Evolutionary conservation across 2,329 filamentous ascomycete genomes (phyloP).

Genomic region (Phialemonium atrogriseum): DNA sequence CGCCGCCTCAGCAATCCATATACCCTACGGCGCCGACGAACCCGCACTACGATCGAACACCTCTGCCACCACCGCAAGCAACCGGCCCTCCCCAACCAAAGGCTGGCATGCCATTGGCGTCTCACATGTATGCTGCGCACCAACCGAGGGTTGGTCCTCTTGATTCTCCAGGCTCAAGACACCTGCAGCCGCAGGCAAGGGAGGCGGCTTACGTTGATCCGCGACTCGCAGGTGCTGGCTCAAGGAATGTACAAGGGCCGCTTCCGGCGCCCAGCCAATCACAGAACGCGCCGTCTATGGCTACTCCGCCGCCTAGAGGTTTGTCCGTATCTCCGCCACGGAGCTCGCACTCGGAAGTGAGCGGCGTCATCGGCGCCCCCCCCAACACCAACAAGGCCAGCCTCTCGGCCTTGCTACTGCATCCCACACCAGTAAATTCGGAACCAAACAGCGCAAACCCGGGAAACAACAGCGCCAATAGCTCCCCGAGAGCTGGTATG

Average conservation of each 20-base stretch:
- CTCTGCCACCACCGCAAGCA: conserved; percentile 24
- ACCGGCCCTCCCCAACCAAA: conserved; percentile 6
- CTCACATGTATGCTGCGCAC: too few species aligned
- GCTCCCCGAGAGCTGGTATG: conserved; percentile 34
- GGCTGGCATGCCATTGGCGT: conserved; percentile 15
- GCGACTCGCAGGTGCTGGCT: conserved; percentile 18
- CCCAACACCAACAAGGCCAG: conserved; percentile 32
- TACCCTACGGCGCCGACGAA: conserved; percentile 17
- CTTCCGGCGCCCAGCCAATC: conserved; percentile 30
- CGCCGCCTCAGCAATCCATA: conserved; percentile 16
- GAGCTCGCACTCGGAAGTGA: conserved; percentile 26
- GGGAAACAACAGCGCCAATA: conserved; percentile 32
- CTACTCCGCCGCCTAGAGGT: conserved; percentile 35
- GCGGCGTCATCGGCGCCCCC: conserved; percentile 9
- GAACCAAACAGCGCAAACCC: conserved; percentile 37
- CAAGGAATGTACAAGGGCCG: conserved; percentile 32
- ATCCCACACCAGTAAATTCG: conserved; percentile 38
- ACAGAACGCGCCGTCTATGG: conserved; percentile 21
- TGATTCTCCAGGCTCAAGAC: conserved; percentile 36
- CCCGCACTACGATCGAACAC: conserved; percentile 22
- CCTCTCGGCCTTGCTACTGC: conserved; percentile 39
- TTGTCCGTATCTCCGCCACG: conserved; percentile 41
- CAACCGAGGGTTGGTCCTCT: conserved; percentile 13
- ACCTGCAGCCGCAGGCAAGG: conserved; percentile 32
- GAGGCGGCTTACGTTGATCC: conserved; percentile 28